Evolutionary conservation across 108 stramenopile species (phyloP).

Genomic region (Nitzschia sp.): DNA sequence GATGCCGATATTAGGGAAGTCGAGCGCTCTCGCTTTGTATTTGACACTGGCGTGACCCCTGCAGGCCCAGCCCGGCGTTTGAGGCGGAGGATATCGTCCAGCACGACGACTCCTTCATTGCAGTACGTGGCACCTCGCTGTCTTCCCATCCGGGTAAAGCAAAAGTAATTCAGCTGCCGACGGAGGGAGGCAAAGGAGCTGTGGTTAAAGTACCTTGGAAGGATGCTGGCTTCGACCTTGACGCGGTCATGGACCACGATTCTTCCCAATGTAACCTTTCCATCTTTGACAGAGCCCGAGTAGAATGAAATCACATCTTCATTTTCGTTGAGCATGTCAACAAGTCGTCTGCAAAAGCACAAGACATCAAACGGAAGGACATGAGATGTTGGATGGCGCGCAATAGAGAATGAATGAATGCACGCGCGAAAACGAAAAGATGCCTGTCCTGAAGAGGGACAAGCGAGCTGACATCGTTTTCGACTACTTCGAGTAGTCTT

Average conservation of each 20-base stretch:
- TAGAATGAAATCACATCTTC: conserved; percentile 68
- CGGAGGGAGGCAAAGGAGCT: conserved; percentile 85
- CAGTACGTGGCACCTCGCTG: conserved; percentile 72
- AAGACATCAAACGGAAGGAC: conserved; percentile 4
- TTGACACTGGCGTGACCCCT: neutral
- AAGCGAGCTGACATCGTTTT: neutral
- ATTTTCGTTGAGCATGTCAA: conserved; percentile 78
- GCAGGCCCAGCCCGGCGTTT: conserved; percentile 46
- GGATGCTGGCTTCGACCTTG: conserved; percentile 67
- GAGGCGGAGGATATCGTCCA: conserved; percentile 76
- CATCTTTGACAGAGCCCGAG: conserved; percentile 48
- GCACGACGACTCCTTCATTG: conserved; percentile 69
- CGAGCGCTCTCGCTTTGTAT: conserved; percentile 1
- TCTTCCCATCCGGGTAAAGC: conserved; percentile 68
- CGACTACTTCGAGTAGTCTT: too few species aligned
- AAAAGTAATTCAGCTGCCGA: conserved; percentile 84
- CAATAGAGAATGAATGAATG: neutral
- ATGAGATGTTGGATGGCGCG: conserved; percentile 5
- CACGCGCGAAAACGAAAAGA: conserved; percentile 7
- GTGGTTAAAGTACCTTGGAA: conserved; percentile 86
- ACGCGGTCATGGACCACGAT: conserved; percentile 83
- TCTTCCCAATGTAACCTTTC: conserved; percentile 43
- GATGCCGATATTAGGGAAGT: neutral
- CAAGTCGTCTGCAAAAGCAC: conserved; percentile 50
- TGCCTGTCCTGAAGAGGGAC: neutral